Percentiles rank a stretch among this genome's conserved stretches.
Evolutionary conservation across 2,329 filamentous ascomycete genomes (phyloP).

Genomic region (Rutstroemia sp.): DNA sequence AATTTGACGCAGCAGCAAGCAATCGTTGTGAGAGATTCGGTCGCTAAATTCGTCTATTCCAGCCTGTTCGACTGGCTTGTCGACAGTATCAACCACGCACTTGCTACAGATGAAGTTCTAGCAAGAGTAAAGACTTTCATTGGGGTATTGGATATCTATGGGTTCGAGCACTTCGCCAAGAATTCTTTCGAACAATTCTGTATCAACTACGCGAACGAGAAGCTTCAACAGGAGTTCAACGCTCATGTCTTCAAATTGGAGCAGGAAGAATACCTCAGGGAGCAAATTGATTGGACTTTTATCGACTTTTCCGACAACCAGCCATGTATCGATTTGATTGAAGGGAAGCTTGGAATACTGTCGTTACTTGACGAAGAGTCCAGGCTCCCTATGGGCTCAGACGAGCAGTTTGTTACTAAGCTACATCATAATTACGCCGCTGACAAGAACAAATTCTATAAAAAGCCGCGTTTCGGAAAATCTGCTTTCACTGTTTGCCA

Average conservation of each 20-base stretch:
- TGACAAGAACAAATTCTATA: slow-evolving; percentile 95
- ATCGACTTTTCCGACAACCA: slow-evolving; percentile 99
- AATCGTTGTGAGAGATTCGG: slow-evolving; percentile 88
- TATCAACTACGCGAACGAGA: slow-evolving; percentile 99
- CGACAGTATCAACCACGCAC: slow-evolving; percentile 86
- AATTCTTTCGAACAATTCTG: slow-evolving; percentile 99
- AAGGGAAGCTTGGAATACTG: slow-evolving; percentile 90
- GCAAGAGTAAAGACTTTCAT: slow-evolving; percentile 84
- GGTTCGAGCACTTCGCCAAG: slow-evolving; percentile 98
- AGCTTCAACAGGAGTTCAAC: slow-evolving; percentile 98
- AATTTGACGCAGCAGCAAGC: slow-evolving; percentile 92
- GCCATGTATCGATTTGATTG: slow-evolving; percentile 96
- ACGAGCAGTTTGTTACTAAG: slow-evolving; percentile 95
- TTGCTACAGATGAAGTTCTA: slow-evolving; percentile 84
- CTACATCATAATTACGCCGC: slow-evolving; percentile 86
- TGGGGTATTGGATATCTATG: slow-evolving; percentile 97
- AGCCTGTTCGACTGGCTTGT: slow-evolving; percentile 98
- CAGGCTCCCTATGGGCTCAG: slow-evolving; percentile 90
- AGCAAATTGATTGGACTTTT: slow-evolving; percentile 98
- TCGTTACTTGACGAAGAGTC: slow-evolving; percentile 95
- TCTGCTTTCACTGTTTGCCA: slow-evolving; percentile 97
- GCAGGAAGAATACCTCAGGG: slow-evolving; percentile 92
- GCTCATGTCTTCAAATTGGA: slow-evolving; percentile 98
- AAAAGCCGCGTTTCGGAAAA: slow-evolving; percentile 96
- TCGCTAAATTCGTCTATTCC: slow-evolving; percentile 98